These are phyloP conservation scores for Alternaria sp. DNA, from an alignment of 2,329 filamentous ascomycete species.

Conservation along the genomic window DNA sequence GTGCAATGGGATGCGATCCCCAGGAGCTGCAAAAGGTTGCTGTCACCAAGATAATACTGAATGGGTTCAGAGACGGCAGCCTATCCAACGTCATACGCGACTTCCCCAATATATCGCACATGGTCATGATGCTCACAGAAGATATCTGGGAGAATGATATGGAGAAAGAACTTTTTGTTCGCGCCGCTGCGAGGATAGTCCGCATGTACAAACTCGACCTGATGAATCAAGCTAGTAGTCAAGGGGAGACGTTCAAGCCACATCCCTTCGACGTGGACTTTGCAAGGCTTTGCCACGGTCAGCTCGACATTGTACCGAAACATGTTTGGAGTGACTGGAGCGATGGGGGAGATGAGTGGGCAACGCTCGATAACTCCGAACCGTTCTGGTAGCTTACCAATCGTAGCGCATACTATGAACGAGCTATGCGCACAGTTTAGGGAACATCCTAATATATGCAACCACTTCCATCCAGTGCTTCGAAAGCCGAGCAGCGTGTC, in stretches of 20 bases:
- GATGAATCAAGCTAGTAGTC: background rate
- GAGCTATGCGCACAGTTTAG: background rate
- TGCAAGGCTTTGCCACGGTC: slow-evolving; percentile 15
- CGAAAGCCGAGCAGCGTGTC: slow-evolving; percentile 49
- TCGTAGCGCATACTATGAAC: background rate
- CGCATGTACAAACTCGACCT: slow-evolving; percentile 29
- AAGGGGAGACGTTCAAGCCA: slow-evolving; percentile 2
- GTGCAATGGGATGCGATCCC: slow-evolving; percentile 20
- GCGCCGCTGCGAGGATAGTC: slow-evolving; percentile 31
- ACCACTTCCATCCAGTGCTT: slow-evolving; percentile 50
- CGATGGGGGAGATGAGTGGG: slow-evolving; percentile 21
- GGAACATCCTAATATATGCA: slow-evolving; percentile 32
- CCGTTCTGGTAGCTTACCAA: slow-evolving; percentile 18
- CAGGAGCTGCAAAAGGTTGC: slow-evolving; percentile 22
- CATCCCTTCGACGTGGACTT: slow-evolving; percentile 23
- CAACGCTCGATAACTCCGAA: slow-evolving; percentile 16
- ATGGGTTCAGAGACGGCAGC: slow-evolving; percentile 28
- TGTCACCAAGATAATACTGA: slow-evolving; percentile 26
- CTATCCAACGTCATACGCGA: slow-evolving; percentile 31
- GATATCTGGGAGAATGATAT: slow-evolving; percentile 9
- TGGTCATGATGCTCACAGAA: slow-evolving; percentile 30
- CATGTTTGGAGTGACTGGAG: slow-evolving; percentile 25
- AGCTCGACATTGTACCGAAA: slow-evolving; percentile 20
- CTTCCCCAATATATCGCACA: slow-evolving; percentile 28
- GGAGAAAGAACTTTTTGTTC: slow-evolving; percentile 26